Evolutionary conservation across 176 grass and related monocot genomes (phyloP).

Genomic region (Aegilops longissima): DNA sequence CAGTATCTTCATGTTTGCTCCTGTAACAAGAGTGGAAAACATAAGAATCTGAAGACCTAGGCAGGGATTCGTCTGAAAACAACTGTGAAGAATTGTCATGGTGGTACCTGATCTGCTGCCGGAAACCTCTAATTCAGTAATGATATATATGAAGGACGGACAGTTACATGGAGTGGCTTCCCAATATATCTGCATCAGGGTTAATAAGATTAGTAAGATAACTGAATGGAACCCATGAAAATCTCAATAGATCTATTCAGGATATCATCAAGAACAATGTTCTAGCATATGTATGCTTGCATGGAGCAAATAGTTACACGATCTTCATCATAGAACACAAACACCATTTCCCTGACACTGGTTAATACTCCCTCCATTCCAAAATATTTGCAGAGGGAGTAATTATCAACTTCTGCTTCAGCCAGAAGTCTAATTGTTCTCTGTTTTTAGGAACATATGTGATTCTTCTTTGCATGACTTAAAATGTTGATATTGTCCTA

Average conservation of each 20-base stretch:
- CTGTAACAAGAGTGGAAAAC: background rate
- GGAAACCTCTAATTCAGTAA: slow-evolving; percentile 60
- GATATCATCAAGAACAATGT: too few species aligned
- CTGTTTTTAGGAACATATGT: too few species aligned
- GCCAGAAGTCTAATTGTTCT: too few species aligned
- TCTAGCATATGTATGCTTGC: too few species aligned
- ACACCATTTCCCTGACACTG: too few species aligned
- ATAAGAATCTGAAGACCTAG: background rate
- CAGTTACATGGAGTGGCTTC: background rate
- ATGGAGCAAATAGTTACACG: too few species aligned
- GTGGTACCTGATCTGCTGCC: slow-evolving; percentile 50
- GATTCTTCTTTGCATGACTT: too few species aligned
- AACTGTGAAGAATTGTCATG: background rate
- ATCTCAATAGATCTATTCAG: too few species aligned
- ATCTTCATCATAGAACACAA: too few species aligned
- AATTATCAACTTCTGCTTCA: too few species aligned
- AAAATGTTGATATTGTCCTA: background rate
- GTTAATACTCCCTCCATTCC: too few species aligned
- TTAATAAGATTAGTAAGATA: background rate
- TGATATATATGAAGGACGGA: slow-evolving; percentile 48
- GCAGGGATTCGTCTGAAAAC: background rate
- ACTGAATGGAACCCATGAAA: background rate
- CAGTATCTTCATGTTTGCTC: background rate
- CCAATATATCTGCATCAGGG: slow-evolving; percentile 73
- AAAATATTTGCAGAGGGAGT: too few species aligned